Evolutionary conservation across 305 asterid species (phyloP).

Genomic region (Euphrasia arctica): DNA sequence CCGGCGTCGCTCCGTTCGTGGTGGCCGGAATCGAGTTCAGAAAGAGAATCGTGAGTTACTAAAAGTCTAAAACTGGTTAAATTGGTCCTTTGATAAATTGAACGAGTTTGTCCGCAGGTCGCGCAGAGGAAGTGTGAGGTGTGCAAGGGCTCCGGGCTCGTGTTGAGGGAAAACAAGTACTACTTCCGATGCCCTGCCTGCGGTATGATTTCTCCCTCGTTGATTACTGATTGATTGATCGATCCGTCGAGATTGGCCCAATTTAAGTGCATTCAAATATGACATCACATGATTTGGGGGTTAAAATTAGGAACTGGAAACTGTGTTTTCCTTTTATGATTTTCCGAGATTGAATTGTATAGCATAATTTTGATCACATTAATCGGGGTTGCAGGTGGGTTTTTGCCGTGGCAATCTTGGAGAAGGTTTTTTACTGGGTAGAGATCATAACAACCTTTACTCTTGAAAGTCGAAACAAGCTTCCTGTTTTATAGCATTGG

Average conservation of each 20-base stretch:
- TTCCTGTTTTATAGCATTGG: no score
- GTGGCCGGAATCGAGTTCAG: conserved; percentile 89
- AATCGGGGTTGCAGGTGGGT: conserved; percentile 61
- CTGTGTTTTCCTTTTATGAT: no score
- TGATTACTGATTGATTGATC: neutral
- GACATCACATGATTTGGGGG: no score
- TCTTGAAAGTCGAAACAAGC: no score
- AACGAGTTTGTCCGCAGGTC: conserved; percentile 37
- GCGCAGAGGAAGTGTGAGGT: conserved; percentile 64
- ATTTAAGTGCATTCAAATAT: no score
- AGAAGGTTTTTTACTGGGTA: conserved; percentile 85
- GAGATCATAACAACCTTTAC: conserved; percentile 7
- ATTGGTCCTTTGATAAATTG: neutral
- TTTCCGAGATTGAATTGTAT: no score
- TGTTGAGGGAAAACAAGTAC: conserved; percentile 56
- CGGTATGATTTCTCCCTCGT: conserved; percentile 37
- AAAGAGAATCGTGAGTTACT: conserved; percentile 74
- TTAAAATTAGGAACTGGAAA: no score
- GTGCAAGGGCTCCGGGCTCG: conserved; percentile 87
- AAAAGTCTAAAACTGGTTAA: neutral
- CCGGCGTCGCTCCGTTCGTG: conserved; percentile 84
- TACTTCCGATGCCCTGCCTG: conserved; percentile 75
- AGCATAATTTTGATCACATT: neutral
- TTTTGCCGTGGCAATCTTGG: conserved; percentile 97
- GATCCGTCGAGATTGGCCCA: no score